phyloP scores from a whole-genome alignment of 805 yeast species.

The Pichia kluyveri region DNA sequence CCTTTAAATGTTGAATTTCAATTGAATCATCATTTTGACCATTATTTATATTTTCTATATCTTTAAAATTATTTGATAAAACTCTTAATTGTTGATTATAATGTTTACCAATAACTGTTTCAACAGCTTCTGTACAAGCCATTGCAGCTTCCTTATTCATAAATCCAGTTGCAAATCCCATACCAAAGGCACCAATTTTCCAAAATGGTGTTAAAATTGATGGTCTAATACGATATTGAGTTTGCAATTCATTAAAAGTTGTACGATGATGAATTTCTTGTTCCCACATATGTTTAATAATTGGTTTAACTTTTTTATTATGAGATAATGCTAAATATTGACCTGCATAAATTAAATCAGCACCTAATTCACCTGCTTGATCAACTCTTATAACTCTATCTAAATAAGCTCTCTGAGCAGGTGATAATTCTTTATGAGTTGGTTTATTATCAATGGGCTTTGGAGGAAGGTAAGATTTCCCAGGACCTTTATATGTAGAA shows the following conservation, averaged over 20 bases:
- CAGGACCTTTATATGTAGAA: conserved; percentile 11
- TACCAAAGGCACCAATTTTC: conserved; percentile 81
- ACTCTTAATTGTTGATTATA: conserved; percentile 84
- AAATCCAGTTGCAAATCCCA: conserved; percentile 83
- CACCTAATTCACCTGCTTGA: conserved; percentile 97
- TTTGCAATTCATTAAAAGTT: conserved; percentile 74
- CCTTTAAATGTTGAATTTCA: conserved; percentile 51
- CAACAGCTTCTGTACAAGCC: conserved; percentile 99
- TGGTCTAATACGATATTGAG: conserved; percentile 77
- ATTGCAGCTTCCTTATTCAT: conserved; percentile 93
- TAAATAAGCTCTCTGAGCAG: conserved; percentile 60
- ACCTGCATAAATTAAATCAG: conserved; percentile 86
- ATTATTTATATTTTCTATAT: conserved; percentile 28
- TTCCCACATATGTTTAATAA: conserved; percentile 95
- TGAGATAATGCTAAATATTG: conserved; percentile 70
- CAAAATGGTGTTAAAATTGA: conserved; percentile 86
- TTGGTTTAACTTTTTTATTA: conserved; percentile 67
- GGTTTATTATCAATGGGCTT: conserved; percentile 10
- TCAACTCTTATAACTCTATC: conserved; percentile 82
- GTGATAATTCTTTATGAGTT: conserved; percentile 21
- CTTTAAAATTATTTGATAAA: conserved; percentile 56
- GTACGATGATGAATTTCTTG: conserved; percentile 88
- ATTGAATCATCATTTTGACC: conserved; percentile 29
- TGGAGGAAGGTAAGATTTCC: conserved; percentile 2
- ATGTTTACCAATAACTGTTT: conserved; percentile 95